phyloP scores from a whole-genome alignment of 2,329 filamentous ascomycete genomes.

The Mycocentrospora acerina region DNA sequence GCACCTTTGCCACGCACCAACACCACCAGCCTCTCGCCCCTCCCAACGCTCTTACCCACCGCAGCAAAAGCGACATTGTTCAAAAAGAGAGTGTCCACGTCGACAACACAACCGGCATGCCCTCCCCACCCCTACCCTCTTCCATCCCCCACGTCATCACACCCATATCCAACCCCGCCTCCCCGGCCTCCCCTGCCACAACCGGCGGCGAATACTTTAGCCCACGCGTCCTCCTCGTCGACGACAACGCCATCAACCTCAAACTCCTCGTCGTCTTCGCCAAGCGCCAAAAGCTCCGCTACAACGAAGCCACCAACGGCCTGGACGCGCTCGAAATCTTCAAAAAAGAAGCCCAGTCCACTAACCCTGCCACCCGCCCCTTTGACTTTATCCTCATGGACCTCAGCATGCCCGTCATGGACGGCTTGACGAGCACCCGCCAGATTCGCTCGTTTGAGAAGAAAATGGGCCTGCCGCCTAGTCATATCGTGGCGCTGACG shows the following conservation, averaged over 20 bases:
- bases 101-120: no score
- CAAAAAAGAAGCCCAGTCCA: conserved; percentile 18
- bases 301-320: conserved; percentile 34
- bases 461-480: conserved; percentile 19
- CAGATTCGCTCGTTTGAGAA: conserved; percentile 30
- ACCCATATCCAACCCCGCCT: no score
- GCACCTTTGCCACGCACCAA: conserved; percentile 10
- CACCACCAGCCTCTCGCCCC: conserved; percentile 14
- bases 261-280: conserved; percentile 46
- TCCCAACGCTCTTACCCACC: conserved; percentile 14
- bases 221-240: conserved; percentile 34
- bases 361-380: conserved; percentile 16
- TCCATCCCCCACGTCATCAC: no score
- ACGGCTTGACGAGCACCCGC: conserved; percentile 42
- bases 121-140: no score
- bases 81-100: no score
- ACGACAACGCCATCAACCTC: conserved; percentile 40
- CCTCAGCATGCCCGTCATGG: conserved; percentile 39
- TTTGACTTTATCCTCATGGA: conserved; percentile 42
- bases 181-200: no score
- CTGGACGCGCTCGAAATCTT: conserved; percentile 32
- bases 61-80: conserved; percentile 26
- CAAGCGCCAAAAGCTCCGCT: conserved; percentile 30
- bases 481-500: conserved; percentile 40
- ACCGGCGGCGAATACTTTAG: conserved; percentile 35